Evolutionary conservation across 345 rosid species (phyloP).

Genomic region (Brassica juncea): DNA sequence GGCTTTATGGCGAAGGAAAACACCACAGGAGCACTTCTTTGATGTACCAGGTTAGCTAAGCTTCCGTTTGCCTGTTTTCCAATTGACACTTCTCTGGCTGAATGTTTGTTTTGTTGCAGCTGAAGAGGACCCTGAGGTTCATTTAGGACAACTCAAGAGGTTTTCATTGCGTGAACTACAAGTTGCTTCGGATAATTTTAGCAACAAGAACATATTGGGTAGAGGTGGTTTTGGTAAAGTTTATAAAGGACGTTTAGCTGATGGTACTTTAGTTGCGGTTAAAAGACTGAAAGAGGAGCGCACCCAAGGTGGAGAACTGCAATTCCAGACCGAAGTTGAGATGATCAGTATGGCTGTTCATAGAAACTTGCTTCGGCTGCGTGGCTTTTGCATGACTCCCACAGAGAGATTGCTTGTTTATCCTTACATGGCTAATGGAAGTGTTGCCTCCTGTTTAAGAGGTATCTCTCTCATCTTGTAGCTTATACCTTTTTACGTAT

Average conservation of each 20-base stretch:
- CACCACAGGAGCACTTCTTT: constrained; percentile 85
- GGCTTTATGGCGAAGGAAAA: constrained; percentile 70
- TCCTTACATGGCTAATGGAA: constrained; percentile 96
- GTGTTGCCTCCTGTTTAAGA: constrained; percentile 94
- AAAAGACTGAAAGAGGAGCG: constrained; percentile 93
- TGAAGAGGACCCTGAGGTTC: constrained; percentile 94
- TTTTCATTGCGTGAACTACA: constrained; percentile 92
- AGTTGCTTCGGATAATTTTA: constrained; percentile 77
- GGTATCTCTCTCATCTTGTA: constrained; percentile 47
- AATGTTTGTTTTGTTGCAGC: constrained; percentile 50
- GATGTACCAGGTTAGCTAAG: constrained; percentile 86
- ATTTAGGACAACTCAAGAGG: constrained; percentile 83
- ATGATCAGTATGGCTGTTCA: constrained; percentile 98
- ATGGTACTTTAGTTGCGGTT: constrained; percentile 80
- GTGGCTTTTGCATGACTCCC: constrained; percentile 82
- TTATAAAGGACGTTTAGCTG: constrained; percentile 84
- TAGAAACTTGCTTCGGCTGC: constrained; percentile 83
- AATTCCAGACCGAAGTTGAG: constrained; percentile 94
- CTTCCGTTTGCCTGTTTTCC: constrained; percentile 14
- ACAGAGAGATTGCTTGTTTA: constrained; percentile 90
- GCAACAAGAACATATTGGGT: constrained; percentile 85
- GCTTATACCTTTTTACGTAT: not conserved
- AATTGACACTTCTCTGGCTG: constrained; percentile 11
- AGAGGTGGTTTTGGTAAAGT: constrained; percentile 95
- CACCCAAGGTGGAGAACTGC: constrained; percentile 78